Evolutionary conservation across 108 stramenopile genomes (phyloP), one percentile per base, ranked within the genome.

Genomic region (Bacterosira constricta): DNA sequence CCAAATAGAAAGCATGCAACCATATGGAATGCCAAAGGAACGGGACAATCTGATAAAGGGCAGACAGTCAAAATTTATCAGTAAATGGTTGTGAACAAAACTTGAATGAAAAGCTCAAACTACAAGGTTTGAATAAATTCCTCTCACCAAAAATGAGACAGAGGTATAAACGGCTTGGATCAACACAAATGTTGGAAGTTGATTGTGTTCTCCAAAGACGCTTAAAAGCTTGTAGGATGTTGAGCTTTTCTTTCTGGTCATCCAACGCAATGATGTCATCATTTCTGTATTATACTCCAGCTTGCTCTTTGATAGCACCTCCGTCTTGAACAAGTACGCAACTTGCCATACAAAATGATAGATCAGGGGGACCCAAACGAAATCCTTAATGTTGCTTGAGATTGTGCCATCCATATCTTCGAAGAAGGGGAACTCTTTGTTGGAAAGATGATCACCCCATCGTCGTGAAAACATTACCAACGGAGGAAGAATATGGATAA

Each of bases 401-500:
- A 71, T 37, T 11, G 41, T 73, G 45, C 49, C 75, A 18, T 60
- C 49, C 42, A 83, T 34, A 10, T 69, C 56, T 51, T 80, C 83
- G 32, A 59, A 65, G 17, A 60, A 23, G 17, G 80, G 80, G 45
- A 81, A 81, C 3, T 44, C 23, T 49, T 47, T 72, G 2, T 39
- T 6, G 9, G 61, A 64, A 15, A 77, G 4, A 52, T 77, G 71
- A 27, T 54, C 66, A 3, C 35, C 80, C 92, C 92, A 94, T 26
- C 93, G 84, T 50, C 61, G 55, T 10, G 82, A 78, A 36, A 84
- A 87, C 30, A 64, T 65, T 8, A 91, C 85, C 62, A 90, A 44
- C 9, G 85, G 18, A 15, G 93, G 93, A 25, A 91, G 64, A 18
- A 87, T 47, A 55, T 94, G 93, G 17, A 94, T 88, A 74, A 86